Percentiles rank a stretch among this genome's conserved stretches.
These are phyloP conservation scores for Peronospora destructor DNA, from an alignment of 352 stramenopile species.

Conservation along the genomic window DNA sequence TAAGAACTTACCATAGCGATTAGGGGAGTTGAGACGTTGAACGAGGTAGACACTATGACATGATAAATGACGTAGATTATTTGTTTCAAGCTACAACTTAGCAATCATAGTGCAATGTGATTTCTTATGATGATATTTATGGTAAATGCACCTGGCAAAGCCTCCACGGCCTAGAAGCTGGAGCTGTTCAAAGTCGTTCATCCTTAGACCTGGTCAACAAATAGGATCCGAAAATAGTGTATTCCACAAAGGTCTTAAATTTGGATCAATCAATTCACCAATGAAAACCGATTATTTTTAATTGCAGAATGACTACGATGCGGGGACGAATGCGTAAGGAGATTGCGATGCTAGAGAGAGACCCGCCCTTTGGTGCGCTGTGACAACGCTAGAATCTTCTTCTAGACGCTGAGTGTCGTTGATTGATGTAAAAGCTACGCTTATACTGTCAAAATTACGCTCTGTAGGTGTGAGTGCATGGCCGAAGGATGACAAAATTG, in stretches of 20 bases:
- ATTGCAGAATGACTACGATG: constrained; percentile 53
- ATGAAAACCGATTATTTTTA: too few relatives aligned
- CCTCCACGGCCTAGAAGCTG: constrained; percentile 53
- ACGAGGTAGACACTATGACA: constrained; percentile 44
- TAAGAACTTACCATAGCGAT: constrained; percentile 27
- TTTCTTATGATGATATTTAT: too few relatives aligned
- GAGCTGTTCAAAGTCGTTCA: constrained; percentile 47
- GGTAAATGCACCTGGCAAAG: constrained; percentile 41
- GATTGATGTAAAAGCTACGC: neutral
- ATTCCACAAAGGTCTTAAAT: neutral
- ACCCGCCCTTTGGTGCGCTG: constrained; percentile 59
- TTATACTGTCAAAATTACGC: neutral
- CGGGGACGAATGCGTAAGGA: constrained; percentile 75
- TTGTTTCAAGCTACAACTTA: too few relatives aligned
- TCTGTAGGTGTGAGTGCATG: constrained; percentile 60
- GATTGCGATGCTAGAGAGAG: constrained; percentile 75
- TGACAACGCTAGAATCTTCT: neutral
- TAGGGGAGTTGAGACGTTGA: constrained; percentile 16
- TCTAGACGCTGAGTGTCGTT: neutral
- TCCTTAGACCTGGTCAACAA: constrained; percentile 24
- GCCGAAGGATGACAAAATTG: constrained; percentile 67
- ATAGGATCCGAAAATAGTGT: constrained; percentile 5
- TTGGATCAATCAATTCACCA: too few relatives aligned
- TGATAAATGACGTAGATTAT: neutral
- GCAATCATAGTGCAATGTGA: too few relatives aligned